Percentiles rank a stretch among this genome's conserved stretches.
phyloP scores from a whole-genome alignment of 805 yeast species.

The Nakazawaea wyomingensis region DNA sequence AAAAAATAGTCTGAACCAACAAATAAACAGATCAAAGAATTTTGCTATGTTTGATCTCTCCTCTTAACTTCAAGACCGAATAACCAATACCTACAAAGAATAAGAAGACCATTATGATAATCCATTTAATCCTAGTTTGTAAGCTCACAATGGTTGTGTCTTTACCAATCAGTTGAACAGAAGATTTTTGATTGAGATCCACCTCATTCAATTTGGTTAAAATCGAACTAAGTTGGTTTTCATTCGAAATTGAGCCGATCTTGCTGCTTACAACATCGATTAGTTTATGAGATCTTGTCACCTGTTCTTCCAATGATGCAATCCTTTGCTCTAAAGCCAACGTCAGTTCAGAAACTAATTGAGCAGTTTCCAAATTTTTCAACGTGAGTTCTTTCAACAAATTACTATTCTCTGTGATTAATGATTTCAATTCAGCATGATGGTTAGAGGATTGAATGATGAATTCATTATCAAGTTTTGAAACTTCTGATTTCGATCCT shows the following conservation, averaged over 20 bases:
- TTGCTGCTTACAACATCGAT: conserved; percentile 5
- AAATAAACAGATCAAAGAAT: conserved; percentile 5
- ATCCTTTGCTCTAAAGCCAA: conserved; percentile 2
- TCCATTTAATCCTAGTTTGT: conserved; percentile 29
- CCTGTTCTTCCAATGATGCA: conserved; percentile 5
- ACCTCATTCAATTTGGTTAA: conserved; percentile 11
- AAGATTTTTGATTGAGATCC: conserved; percentile 3
- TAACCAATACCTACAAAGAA: conserved; percentile 36
- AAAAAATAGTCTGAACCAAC: too few relatives aligned
- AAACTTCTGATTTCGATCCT: conserved; percentile 13
- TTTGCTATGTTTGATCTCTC: conserved; percentile 48
- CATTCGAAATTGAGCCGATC: conserved; percentile 5
- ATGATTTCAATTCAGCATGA: conserved; percentile 19
- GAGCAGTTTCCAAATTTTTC: neutral
- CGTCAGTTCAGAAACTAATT: neutral
- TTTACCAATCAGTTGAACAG: neutral
- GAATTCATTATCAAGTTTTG: conserved; percentile 27
- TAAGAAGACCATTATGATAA: conserved; percentile 35
- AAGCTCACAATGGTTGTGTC: conserved; percentile 4
- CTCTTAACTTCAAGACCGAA: conserved; percentile 49
- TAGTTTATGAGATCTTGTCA: neutral
- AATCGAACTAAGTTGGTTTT: conserved; percentile 7
- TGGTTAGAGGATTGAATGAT: conserved; percentile 31
- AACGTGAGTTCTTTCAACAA: neutral
- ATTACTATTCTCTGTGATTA: conserved; percentile 7